phyloP scores from a whole-genome alignment of 805 yeast species.

The Candida manassasensis region DNA sequence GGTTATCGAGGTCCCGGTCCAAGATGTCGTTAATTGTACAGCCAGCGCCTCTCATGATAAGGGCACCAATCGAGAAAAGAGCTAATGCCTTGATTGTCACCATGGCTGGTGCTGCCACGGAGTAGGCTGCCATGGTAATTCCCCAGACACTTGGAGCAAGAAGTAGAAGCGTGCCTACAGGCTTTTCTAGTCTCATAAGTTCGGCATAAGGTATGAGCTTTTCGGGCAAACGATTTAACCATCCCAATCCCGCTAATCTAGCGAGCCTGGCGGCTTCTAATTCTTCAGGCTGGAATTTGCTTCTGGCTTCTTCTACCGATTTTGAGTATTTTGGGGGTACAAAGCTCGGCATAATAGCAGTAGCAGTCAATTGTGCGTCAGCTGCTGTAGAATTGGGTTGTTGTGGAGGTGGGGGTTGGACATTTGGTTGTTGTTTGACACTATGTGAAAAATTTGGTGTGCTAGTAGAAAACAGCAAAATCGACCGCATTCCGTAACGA shows the following conservation, averaged over 20 bases:
- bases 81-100: slow-evolving; percentile 58
- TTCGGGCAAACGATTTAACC: slow-evolving; percentile 61
- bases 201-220: slow-evolving; percentile 86
- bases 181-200: slow-evolving; percentile 86
- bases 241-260: slow-evolving; percentile 40
- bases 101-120: slow-evolving; percentile 62
- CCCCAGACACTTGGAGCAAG: slow-evolving; percentile 91
- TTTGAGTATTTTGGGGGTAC: slow-evolving; percentile 3
- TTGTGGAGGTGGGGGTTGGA: background rate
- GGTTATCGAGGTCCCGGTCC: slow-evolving; percentile 76
- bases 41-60: slow-evolving; percentile 96
- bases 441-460: too few relatives aligned
- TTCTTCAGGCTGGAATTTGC: slow-evolving; percentile 36
- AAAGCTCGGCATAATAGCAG: background rate
- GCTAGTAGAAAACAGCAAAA: too few relatives aligned
- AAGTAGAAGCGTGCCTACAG: slow-evolving; percentile 88
- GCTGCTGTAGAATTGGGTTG: background rate
- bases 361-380: too few relatives aligned
- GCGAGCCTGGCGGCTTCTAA: slow-evolving; percentile 47
- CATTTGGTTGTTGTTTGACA: slow-evolving; percentile 3
- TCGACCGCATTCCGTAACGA: too few relatives aligned
- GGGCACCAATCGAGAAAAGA: slow-evolving; percentile 77
- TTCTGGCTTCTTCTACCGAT: slow-evolving; percentile 6
- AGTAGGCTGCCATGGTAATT: slow-evolving; percentile 80
- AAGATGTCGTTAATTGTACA: slow-evolving; percentile 90